A percentile compares a stretch with the other conserved stretches of the same genome.
Evolutionary conservation across 148 eudicot species (phyloP).

Genomic region (Silene uniflora): DNA sequence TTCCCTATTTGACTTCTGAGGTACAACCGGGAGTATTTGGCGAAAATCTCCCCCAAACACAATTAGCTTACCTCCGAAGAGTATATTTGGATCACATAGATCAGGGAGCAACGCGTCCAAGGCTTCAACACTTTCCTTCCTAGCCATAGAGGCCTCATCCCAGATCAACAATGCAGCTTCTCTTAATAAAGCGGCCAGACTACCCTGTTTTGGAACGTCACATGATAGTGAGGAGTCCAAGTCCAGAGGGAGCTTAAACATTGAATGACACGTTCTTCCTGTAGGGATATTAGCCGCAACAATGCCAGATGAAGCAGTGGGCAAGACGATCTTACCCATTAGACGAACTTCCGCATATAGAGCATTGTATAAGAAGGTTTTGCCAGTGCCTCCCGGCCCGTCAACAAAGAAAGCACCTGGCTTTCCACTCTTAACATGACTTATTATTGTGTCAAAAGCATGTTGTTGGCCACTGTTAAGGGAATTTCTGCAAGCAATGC

Average conservation of each 20-base stretch:
- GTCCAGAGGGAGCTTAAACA: not conserved
- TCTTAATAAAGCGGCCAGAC: not conserved
- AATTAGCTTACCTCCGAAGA: not conserved
- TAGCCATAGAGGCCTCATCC: constrained; percentile 1
- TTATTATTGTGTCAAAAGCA: not conserved
- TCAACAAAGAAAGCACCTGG: not conserved
- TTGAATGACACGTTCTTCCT: not conserved
- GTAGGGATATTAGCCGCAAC: not conserved
- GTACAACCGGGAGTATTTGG: not conserved
- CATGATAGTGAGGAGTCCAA: not conserved
- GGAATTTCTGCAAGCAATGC: not conserved
- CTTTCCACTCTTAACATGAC: not conserved
- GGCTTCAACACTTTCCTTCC: not conserved
- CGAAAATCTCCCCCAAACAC: not conserved
- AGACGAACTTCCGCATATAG: not conserved
- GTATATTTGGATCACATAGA: not conserved
- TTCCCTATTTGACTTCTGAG: not conserved
- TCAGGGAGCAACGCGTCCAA: not conserved
- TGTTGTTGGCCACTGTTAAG: not conserved
- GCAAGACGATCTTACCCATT: not conserved
- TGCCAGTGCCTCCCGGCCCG: not conserved
- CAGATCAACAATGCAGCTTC: not conserved
- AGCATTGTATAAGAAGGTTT: constrained; percentile 7
- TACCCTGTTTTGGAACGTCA: constrained; percentile 1
- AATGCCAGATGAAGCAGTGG: not conserved